Evolutionary conservation across 2,329 filamentous ascomycete species (phyloP), one percentile per base, ranked within the genome.

Genomic region (Trematosphaeria pertusa): DNA sequence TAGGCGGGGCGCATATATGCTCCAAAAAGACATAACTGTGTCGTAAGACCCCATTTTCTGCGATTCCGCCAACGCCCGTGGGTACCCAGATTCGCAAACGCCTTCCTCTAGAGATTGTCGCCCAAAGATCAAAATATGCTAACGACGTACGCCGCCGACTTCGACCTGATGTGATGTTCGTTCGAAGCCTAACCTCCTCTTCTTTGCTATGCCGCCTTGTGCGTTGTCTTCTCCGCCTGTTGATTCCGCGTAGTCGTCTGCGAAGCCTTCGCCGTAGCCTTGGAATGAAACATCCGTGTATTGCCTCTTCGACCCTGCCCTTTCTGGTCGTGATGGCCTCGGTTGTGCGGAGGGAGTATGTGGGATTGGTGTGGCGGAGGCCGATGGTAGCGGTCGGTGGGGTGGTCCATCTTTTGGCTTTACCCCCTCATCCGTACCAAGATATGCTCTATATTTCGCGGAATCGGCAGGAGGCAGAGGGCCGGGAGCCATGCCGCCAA

Each of bases 241-340:
- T 17, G 86, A 89, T 62, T 90, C 85, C 45, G 79, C 83, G 7
- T 87, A 87, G 54, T 89, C 87, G 52, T 91, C 87, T 8, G 80
- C 80, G 57, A 80, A 90, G 24, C 86, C 85, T 57, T 91, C 87
- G 34, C 83, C 82, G 61, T 91, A 91, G 32, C 88, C 88, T 61
- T 88, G 85, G 63, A 83, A 92, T 61, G 86, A 89, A 59, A 79
- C 82, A 54, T 92, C 88, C 30, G 86, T 85, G 65, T 91, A 92
- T 52, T 85, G 83, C 37, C 89, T 81, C 78, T 91, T 91, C 75
- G 88, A 89, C 52, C 83, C 80, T 44, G 79, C 76, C 37, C 88
- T 81, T 58, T 86, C 85, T 24, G 87, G 84, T 43, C 88, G 78
- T 30, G 75, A 70, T 9, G 74, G 71, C 44, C 82, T 79, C 43